phyloP scores from a whole-genome alignment of 768 basidiomycete genomes.

The Lactarius deliciosus region DNA sequence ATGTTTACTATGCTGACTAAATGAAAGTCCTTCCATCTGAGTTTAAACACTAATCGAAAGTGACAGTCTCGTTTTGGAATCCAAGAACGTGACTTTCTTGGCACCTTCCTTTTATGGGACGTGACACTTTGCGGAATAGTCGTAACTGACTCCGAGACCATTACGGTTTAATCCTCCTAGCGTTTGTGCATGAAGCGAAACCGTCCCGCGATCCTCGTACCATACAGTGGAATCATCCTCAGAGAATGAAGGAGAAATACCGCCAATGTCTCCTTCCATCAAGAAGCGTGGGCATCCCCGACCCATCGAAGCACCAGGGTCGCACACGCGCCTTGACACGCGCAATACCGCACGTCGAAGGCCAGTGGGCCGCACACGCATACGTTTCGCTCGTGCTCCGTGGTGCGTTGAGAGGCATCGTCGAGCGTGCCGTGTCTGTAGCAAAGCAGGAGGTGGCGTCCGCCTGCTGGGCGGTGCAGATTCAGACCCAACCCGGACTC shows the following conservation, averaged over 20 bases:
- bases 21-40: too few relatives aligned
- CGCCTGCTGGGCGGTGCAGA: slow-evolving; percentile 42
- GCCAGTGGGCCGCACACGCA: slow-evolving; percentile 80
- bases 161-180: not conserved
- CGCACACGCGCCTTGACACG: too few relatives aligned
- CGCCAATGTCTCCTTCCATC: slow-evolving; percentile 8
- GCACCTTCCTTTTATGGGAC: too few relatives aligned
- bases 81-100: too few relatives aligned
- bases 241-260: not conserved
- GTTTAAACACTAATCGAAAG: too few relatives aligned
- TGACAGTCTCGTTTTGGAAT: too few relatives aligned
- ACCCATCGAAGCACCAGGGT: slow-evolving; percentile 84
- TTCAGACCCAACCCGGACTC: slow-evolving; percentile 25
- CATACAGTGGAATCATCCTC: slow-evolving; percentile 23
- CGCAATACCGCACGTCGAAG: slow-evolving; percentile 75
- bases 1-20: too few relatives aligned
- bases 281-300: slow-evolving; percentile 59
- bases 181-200: slow-evolving; percentile 23
- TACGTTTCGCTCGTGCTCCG: slow-evolving; percentile 62
- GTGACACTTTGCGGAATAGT: too few relatives aligned
- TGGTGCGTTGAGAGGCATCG: slow-evolving; percentile 44
- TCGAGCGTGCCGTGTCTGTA: slow-evolving; percentile 46
- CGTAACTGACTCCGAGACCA: too few relatives aligned
- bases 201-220: slow-evolving; percentile 14
- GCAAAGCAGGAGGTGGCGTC: slow-evolving; percentile 50